Evolutionary conservation across 768 basidiomycete species (phyloP).

Genomic region (Psilocybe cubensis): DNA sequence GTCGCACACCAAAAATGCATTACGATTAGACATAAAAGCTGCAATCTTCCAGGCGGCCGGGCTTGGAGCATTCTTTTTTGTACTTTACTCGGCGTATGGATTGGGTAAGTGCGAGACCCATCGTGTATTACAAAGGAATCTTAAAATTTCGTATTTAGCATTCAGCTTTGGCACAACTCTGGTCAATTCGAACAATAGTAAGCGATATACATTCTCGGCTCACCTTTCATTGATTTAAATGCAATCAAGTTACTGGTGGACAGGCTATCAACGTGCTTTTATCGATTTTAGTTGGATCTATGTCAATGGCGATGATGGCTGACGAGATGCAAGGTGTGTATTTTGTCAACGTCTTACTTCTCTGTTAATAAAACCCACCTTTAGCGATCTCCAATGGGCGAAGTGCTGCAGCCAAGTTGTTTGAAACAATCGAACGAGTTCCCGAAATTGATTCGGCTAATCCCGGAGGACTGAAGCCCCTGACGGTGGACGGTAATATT

Average conservation of each 20-base stretch:
- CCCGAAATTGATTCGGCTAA: conserved; percentile 83
- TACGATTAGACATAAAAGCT: conserved; percentile 53
- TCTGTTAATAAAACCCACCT: neutral
- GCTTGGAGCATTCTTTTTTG: conserved; percentile 75
- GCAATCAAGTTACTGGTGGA: neutral
- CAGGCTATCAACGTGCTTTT: conserved; percentile 5
- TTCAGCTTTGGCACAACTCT: conserved; percentile 9
- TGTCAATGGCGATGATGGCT: neutral
- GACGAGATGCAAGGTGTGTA: conserved; percentile 2
- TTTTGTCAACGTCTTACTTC: no score
- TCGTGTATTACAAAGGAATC: neutral
- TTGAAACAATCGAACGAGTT: conserved; percentile 81
- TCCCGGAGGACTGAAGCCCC: conserved; percentile 65
- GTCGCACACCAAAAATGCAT: conserved; percentile 52
- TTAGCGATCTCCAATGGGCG: conserved; percentile 27
- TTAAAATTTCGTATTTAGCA: conserved; percentile 39
- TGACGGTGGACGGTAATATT: conserved; percentile 63
- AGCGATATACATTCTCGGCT: neutral
- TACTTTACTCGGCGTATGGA: conserved; percentile 75
- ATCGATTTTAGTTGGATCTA: conserved; percentile 5
- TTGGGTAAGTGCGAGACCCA: conserved; percentile 45
- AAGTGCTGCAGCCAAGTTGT: conserved; percentile 89
- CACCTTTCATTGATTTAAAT: neutral
- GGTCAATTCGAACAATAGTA: neutral
- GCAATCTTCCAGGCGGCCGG: conserved; percentile 60